These are phyloP conservation scores for Fraxinus xanthoxyloides DNA, from an alignment of 305 asterid genomes.

Conservation along the genomic window DNA sequence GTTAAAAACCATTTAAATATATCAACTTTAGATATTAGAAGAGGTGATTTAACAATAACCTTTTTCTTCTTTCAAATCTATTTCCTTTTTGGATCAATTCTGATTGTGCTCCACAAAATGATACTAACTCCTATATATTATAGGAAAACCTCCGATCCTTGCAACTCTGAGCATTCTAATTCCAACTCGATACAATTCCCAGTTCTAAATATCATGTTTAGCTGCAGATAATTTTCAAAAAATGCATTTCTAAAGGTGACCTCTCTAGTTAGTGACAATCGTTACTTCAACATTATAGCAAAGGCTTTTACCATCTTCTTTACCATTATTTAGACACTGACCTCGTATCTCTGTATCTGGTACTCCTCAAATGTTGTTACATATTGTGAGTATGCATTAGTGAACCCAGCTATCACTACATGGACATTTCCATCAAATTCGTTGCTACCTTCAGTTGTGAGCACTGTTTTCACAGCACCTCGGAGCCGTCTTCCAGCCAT, in stretches of 20 bases:
- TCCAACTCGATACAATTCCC: not conserved
- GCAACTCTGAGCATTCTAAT: not conserved
- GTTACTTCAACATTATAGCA: not conserved
- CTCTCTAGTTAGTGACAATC: not conserved
- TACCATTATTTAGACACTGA: slow-evolving; percentile 31
- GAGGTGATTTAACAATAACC: not conserved
- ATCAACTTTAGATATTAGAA: not conserved
- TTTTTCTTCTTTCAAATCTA: not conserved
- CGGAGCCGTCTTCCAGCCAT: slow-evolving; percentile 98
- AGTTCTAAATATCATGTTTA: not conserved
- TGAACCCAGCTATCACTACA: slow-evolving; percentile 90
- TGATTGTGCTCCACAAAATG: not conserved
- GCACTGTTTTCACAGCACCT: slow-evolving; percentile 67
- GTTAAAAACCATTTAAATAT: not conserved
- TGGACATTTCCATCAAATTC: slow-evolving; percentile 58
- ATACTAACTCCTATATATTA: not conserved
- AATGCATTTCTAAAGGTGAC: not conserved
- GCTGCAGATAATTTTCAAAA: not conserved
- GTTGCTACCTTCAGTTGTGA: slow-evolving; percentile 43
- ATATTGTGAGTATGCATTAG: slow-evolving; percentile 90
- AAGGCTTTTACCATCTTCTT: not conserved
- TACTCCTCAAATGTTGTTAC: slow-evolving; percentile 90
- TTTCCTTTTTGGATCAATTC: not conserved
- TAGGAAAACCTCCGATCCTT: not conserved
- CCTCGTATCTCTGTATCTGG: slow-evolving; percentile 94